phyloP scores from a whole-genome alignment of 805 yeast genomes.

The Grigorovia humatica region DNA sequence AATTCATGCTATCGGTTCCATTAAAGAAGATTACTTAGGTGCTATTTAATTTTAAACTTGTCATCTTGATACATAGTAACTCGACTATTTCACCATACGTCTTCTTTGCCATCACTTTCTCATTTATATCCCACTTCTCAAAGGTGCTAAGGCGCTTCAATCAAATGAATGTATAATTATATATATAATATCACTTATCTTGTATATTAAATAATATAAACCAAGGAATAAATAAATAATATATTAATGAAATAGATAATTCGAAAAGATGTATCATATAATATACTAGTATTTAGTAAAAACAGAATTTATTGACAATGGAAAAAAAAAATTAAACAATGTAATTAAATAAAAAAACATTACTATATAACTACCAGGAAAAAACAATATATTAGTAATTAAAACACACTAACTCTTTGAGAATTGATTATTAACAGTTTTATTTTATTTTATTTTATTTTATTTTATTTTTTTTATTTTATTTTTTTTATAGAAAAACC shows the following conservation, averaged over 20 bases:
- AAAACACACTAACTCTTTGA: too few species aligned
- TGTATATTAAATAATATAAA: background rate
- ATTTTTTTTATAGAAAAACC: too few species aligned
- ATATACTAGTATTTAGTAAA: too few species aligned
- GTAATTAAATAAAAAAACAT: background rate
- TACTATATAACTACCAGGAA: background rate
- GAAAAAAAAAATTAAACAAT: too few species aligned
- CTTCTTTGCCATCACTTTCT: too few species aligned
- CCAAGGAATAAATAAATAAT: background rate
- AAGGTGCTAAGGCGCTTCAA: too few species aligned
- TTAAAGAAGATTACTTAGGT: constrained; percentile 95
- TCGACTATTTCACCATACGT: background rate
- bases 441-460: too few species aligned
- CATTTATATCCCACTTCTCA: too few species aligned
- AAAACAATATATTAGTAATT: too few species aligned
- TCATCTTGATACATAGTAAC: too few species aligned
- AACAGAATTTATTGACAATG: too few species aligned
- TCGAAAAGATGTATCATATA: background rate
- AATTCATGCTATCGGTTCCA: constrained; percentile 94
- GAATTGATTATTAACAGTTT: background rate
- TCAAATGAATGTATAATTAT: background rate
- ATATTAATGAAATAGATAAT: background rate
- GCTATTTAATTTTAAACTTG: constrained; percentile 32
- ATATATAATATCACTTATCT: background rate
- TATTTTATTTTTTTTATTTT: too few species aligned